Base-by-base conservation (phyloP, 306 rosid species). In the Cicer yamashitae region DNA sequence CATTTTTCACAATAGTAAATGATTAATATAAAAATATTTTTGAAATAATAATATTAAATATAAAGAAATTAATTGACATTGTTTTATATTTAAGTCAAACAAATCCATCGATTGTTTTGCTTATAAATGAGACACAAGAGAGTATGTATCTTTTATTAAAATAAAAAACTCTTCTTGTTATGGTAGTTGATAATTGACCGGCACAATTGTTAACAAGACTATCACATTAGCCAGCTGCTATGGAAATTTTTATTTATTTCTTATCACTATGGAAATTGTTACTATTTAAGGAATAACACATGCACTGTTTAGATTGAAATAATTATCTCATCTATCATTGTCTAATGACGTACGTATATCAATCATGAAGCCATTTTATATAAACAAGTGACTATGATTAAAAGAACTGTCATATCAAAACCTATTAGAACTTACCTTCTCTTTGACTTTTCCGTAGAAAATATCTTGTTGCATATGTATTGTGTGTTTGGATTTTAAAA, bases 131-230 rank as follows among this genome's bases (percentile, higher is more conserved):
- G 37, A 4, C 37, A 30, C 37, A 30, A 30, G 37, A 4, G 37
- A 30, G 37, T 30, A 30, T 30, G 37, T 0, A 30, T 30, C 3
- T 30, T 30, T 30, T 30, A 30, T 30, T 30, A 4, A 30, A 22
- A 30, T 3, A 30, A 30, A 30, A 3, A 30, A 30, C 37, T 22
- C 30, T 3, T 25, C 12, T 57, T 78, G 6, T 7, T 12, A 13
- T 61, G 67, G 20, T 38, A 38, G 43, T 34, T 34, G 25, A 61
- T 70, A 62, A 78, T 71, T 57, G 78, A 71, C 66, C 0, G 10
- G 20, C 77, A 43, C 0, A 62, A 39, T 71, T 71, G 73, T 65
- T 62, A 72, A 62, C 68, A 48, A 15, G 40, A 50, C 37, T 8
- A 30, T 5, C 50, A 15, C 75, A 57, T 53, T 44, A 6, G 70